Percentiles rank a stretch among this genome's conserved stretches.
Conservation (phyloP, 1,284 basidiomycete species). For the Cryptococcus sp. region DNA sequence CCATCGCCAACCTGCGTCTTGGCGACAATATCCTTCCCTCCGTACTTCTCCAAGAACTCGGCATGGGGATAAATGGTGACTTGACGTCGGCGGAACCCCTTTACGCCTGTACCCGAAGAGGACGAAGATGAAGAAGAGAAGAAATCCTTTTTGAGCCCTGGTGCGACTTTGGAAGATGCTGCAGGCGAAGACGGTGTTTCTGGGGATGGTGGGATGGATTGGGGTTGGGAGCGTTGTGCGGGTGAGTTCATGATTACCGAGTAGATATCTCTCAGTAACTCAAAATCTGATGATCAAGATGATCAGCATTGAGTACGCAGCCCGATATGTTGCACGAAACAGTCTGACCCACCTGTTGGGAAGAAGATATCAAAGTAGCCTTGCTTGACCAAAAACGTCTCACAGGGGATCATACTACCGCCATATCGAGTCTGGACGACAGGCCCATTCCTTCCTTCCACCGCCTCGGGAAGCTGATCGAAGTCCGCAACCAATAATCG, state of each 20-base stretch:
- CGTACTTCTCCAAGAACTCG: conserved; percentile 47
- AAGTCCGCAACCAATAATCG: conserved; percentile 93
- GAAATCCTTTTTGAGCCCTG: conserved; percentile 7
- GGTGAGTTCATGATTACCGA: conserved; percentile 66
- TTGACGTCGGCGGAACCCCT: conserved; percentile 41
- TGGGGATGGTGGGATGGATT: conserved; percentile 37
- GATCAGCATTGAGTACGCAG: neutral
- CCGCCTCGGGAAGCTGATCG: conserved; percentile 78
- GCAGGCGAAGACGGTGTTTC: conserved; percentile 27
- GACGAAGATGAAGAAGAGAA: conserved; percentile 13
- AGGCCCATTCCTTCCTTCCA: conserved; percentile 82
- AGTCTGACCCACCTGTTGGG: conserved; percentile 65
- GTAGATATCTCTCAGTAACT: conserved; percentile 81
- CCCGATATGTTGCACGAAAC: neutral
- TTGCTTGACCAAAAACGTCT: conserved; percentile 88
- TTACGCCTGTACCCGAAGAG: conserved; percentile 25
- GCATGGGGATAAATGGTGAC: conserved; percentile 49
- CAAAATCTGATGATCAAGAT: conserved; percentile 62
- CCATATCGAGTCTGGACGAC: conserved; percentile 93
- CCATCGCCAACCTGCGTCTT: conserved; percentile 46
- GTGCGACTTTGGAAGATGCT: neutral
- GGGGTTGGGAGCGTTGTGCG: conserved; percentile 8
- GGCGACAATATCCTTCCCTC: conserved; percentile 34
- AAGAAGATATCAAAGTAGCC: conserved; percentile 99
- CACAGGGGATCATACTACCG: conserved; percentile 81